Conservation (phyloP, 768 basidiomycete genomes). For the Naganishia antarctica region DNA sequence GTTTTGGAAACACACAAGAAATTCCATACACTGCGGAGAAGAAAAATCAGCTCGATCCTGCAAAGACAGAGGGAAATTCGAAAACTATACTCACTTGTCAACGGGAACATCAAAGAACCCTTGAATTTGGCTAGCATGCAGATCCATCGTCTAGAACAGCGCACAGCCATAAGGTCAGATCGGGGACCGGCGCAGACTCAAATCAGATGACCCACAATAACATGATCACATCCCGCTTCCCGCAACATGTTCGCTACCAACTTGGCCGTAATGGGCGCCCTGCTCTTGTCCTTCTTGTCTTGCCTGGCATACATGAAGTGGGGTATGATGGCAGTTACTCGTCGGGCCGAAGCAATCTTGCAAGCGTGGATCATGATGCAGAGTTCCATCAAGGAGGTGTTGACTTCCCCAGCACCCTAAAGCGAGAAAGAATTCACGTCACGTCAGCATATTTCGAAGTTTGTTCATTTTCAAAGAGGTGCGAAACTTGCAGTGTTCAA, state of each 20-base stretch:
- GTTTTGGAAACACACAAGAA: not conserved
- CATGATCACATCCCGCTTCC: constrained; percentile 94
- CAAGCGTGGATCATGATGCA: constrained; percentile 97
- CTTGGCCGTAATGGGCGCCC: constrained; percentile 96
- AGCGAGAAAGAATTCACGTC: not conserved
- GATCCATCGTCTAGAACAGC: constrained; percentile 78
- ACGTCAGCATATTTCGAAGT: not conserved
- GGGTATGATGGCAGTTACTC: constrained; percentile 95
- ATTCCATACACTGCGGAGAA: not conserved
- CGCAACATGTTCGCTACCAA: constrained; percentile 96
- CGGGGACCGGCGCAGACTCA: too few relatives aligned
- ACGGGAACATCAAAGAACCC: constrained; percentile 99
- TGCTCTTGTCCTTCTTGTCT: constrained; percentile 95
- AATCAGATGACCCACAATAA: constrained; percentile 56
- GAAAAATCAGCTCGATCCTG: not conserved
- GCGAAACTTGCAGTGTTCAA: constrained; percentile 58
- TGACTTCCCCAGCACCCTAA: constrained; percentile 61
- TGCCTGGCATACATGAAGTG: constrained; percentile 95
- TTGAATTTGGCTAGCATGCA: constrained; percentile 98
- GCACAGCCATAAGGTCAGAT: not conserved
- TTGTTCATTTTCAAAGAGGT: not conserved
- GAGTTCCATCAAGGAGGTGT: constrained; percentile 97
- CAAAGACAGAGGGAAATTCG: not conserved
- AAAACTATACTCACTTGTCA: constrained; percentile 68
- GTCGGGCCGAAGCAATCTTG: constrained; percentile 88